Evolutionary conservation across 2,329 filamentous ascomycete genomes (phyloP).

Genomic region (Ascochyta rabiei): DNA sequence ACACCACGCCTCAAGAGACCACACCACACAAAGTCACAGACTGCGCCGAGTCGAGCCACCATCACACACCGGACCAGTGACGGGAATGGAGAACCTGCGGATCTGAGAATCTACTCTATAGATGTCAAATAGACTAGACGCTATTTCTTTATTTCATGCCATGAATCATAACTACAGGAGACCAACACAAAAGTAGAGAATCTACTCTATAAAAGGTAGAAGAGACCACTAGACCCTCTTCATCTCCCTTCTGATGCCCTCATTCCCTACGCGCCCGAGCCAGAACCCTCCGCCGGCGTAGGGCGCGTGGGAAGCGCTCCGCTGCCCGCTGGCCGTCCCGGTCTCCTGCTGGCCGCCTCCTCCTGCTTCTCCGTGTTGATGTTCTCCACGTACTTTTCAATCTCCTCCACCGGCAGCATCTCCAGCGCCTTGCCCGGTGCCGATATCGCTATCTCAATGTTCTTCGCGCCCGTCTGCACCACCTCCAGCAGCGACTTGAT

Average conservation of each 20-base stretch:
- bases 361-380: slow-evolving; percentile 99
- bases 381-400: slow-evolving; percentile 96
- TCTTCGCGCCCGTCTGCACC: slow-evolving; percentile 98
- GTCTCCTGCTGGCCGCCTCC: slow-evolving; percentile 94
- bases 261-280: slow-evolving; percentile 37
- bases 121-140: too few relatives aligned
- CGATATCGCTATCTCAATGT: slow-evolving; percentile 99
- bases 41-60: slow-evolving; percentile 14
- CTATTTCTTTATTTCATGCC: too few relatives aligned
- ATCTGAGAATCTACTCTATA: too few relatives aligned
- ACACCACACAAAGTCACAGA: slow-evolving; percentile 13
- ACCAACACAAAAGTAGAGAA: too few relatives aligned
- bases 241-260: slow-evolving; percentile 34
- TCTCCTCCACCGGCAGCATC: slow-evolving; percentile 93
- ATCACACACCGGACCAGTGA: neutral
- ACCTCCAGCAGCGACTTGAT: slow-evolving; percentile 98
- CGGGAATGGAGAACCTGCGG: too few relatives aligned
- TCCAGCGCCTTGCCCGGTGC: slow-evolving; percentile 88
- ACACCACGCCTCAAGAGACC: too few relatives aligned
- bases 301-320: slow-evolving; percentile 75
- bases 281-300: slow-evolving; percentile 49
- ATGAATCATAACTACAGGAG: too few relatives aligned
- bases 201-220: too few relatives aligned
- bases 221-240: slow-evolving; percentile 41
- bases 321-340: slow-evolving; percentile 65